Evolutionary conservation across 2,329 filamentous ascomycete species (phyloP).

Genomic region (Arachnopeziza araneosa): DNA sequence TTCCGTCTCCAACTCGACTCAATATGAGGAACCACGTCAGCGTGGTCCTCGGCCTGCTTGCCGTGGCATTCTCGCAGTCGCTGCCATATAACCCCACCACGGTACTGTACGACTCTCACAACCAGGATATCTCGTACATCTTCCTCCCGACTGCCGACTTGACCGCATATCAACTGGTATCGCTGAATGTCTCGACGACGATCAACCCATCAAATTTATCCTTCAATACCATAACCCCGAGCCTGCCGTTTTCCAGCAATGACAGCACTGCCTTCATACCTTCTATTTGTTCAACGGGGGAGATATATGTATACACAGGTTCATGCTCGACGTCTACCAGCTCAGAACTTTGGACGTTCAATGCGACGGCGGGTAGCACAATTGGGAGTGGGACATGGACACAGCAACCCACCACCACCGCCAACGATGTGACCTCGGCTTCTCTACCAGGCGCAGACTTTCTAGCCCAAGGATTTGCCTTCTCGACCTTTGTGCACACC

Average conservation of each 20-base stretch:
- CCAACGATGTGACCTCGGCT: constrained; percentile 30
- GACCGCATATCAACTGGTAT: constrained; percentile 45
- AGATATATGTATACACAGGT: constrained; percentile 69
- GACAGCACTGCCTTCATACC: constrained; percentile 59
- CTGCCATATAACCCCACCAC: constrained; percentile 76
- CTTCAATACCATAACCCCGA: constrained; percentile 46
- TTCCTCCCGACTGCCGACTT: constrained; percentile 44
- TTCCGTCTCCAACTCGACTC: not conserved
- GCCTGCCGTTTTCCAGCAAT: constrained; percentile 57
- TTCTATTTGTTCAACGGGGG: constrained; percentile 59
- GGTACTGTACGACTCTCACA: constrained; percentile 50
- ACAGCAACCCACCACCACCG: constrained; percentile 35
- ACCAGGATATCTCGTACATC: constrained; percentile 59
- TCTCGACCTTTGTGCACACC: constrained; percentile 25
- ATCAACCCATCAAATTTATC: constrained; percentile 43
- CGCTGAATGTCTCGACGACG: constrained; percentile 58
- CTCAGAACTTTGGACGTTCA: constrained; percentile 63
- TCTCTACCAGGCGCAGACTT: constrained; percentile 46
- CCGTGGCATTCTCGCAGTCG: constrained; percentile 31
- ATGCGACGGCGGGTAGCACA: not conserved
- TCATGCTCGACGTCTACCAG: constrained; percentile 54
- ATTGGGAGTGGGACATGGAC: constrained; percentile 51
- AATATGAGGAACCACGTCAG: not conserved
- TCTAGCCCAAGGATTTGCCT: constrained; percentile 41
- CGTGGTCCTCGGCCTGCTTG: not conserved